phyloP scores from a whole-genome alignment of 2,329 filamentous ascomycete genomes.

The Pseudogymnoascus sp. region DNA sequence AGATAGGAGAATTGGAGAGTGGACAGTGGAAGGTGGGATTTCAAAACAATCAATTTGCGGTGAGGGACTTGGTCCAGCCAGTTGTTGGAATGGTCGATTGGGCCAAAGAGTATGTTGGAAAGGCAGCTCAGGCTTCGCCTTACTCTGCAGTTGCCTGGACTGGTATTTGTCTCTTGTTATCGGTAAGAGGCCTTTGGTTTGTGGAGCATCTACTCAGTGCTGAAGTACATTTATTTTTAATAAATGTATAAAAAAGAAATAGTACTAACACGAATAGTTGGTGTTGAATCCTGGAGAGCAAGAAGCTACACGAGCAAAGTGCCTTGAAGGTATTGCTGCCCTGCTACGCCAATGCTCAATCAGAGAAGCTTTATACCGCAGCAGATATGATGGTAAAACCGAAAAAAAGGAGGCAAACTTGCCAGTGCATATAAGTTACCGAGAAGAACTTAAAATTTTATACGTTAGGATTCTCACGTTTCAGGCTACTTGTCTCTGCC shows the following conservation, averaged over 20 bases:
- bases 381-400: not conserved
- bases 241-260: not conserved
- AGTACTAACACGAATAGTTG: not conserved
- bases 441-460: conserved; percentile 11
- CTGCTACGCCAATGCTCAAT: conserved; percentile 14
- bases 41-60: conserved; percentile 11
- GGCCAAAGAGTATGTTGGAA: conserved; percentile 16
- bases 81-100: conserved; percentile 15
- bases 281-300: conserved; percentile 18
- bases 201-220: not conserved
- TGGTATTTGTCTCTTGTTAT: conserved; percentile 15
- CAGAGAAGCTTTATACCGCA: conserved; percentile 15
- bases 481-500: conserved; percentile 12
- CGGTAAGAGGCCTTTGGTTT: conserved; percentile 1
- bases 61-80: conserved; percentile 15
- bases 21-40: conserved; percentile 16
- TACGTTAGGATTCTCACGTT: conserved; percentile 14
- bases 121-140: conserved; percentile 12
- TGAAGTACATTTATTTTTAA: not conserved
- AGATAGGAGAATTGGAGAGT: conserved; percentile 10
- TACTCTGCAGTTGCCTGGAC: conserved; percentile 17
- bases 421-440: conserved; percentile 3
- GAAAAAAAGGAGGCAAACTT: not conserved
- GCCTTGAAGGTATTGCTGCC: conserved; percentile 13
- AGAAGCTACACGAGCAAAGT: conserved; percentile 10